phyloP scores from a whole-genome alignment of 2,329 filamentous ascomycete genomes.

The Colletotrichum phormii region DNA sequence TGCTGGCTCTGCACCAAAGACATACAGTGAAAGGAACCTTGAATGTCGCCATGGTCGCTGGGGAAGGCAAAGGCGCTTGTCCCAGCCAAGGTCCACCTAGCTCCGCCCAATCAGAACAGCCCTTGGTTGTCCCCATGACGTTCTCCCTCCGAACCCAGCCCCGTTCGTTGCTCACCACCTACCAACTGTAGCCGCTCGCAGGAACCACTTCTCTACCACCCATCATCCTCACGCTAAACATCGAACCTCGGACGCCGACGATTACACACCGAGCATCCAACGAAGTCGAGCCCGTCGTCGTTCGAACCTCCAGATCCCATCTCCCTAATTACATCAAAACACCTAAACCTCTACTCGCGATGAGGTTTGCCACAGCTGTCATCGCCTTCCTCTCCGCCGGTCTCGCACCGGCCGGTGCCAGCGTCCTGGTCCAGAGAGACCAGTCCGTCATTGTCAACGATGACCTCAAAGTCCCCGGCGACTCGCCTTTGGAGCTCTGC shows the following conservation, averaged over 20 bases:
- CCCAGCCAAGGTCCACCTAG: slow-evolving; percentile 24
- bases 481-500: slow-evolving; percentile 89
- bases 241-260: slow-evolving; percentile 25
- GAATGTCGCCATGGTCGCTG: slow-evolving; percentile 34
- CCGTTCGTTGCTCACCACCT: slow-evolving; percentile 31
- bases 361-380: slow-evolving; percentile 56
- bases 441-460: slow-evolving; percentile 62
- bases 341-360: slow-evolving; percentile 41
- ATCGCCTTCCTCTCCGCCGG: slow-evolving; percentile 59
- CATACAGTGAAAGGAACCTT: not conserved
- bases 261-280: slow-evolving; percentile 22
- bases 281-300: not conserved
- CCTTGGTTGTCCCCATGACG: slow-evolving; percentile 37
- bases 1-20: not conserved
- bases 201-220: slow-evolving; percentile 26
- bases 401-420: slow-evolving; percentile 58
- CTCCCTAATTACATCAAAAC: not conserved
- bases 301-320: not conserved
- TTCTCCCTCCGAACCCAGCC: slow-evolving; percentile 35
- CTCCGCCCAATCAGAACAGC: slow-evolving; percentile 33
- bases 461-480: slow-evolving; percentile 78
- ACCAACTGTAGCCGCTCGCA: slow-evolving; percentile 30
- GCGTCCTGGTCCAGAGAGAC: slow-evolving; percentile 59
- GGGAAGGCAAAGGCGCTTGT: slow-evolving; percentile 34
- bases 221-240: slow-evolving; percentile 33